A percentile compares a stretch with the other conserved stretches of the same genome.
phyloP scores from a whole-genome alignment of 2,329 filamentous ascomycete species.

The Magnaporthiopsis rhizophila region DNA sequence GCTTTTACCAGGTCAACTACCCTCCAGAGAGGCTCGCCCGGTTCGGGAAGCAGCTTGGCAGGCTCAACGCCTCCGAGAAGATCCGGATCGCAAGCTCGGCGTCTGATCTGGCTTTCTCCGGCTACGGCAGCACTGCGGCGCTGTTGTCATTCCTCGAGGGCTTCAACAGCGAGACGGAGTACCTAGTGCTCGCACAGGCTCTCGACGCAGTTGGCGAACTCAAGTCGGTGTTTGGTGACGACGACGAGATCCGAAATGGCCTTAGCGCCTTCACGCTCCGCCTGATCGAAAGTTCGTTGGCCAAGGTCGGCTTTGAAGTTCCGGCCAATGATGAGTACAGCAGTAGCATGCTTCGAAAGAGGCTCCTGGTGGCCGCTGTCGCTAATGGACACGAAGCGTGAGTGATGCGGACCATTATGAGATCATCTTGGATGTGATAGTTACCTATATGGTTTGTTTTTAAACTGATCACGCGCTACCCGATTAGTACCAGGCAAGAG shows the following conservation, averaged over 20 bases:
- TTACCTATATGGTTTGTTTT: no score
- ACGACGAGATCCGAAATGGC: slow-evolving; percentile 61
- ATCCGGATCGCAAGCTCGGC: slow-evolving; percentile 89
- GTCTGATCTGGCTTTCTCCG: slow-evolving; percentile 79
- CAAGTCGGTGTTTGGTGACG: slow-evolving; percentile 76
- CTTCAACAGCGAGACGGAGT: slow-evolving; percentile 75
- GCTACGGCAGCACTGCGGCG: slow-evolving; percentile 72
- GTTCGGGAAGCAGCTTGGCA: slow-evolving; percentile 68
- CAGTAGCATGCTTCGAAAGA: slow-evolving; percentile 71
- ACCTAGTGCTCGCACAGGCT: slow-evolving; percentile 84
- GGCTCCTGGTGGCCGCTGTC: slow-evolving; percentile 69
- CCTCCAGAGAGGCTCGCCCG: slow-evolving; percentile 74
- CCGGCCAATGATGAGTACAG: slow-evolving; percentile 73
- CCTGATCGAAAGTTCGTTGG: slow-evolving; percentile 66
- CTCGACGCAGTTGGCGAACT: slow-evolving; percentile 67
- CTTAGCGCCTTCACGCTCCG: slow-evolving; percentile 73
- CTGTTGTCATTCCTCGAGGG: slow-evolving; percentile 77
- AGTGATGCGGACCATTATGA: slow-evolving; percentile 19
- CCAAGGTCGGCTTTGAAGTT: slow-evolving; percentile 81
- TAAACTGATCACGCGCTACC: neutral
- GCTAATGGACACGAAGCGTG: slow-evolving; percentile 67
- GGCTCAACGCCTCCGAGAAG: slow-evolving; percentile 78
- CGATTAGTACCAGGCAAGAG: slow-evolving; percentile 51
- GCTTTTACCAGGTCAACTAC: slow-evolving; percentile 90
- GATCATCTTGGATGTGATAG: no score